These are phyloP conservation scores for Wickerhamiella dianesei DNA, from an alignment of 805 yeast genomes.

Conservation along the genomic window DNA sequence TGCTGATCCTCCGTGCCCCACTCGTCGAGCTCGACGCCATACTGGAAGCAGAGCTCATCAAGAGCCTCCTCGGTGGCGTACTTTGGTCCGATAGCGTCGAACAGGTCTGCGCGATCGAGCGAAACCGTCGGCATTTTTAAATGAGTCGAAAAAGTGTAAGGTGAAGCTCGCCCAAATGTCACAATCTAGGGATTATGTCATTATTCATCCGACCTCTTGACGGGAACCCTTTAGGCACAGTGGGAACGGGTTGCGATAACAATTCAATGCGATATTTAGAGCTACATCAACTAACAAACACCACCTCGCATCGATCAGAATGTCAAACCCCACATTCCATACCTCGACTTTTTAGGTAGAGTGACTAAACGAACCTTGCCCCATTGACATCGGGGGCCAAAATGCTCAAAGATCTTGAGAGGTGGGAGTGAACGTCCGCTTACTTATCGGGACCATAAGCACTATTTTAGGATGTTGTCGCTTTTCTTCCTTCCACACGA, in stretches of 20 bases:
- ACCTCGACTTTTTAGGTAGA: too few species aligned
- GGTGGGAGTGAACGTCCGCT: neutral
- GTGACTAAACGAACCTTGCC: neutral
- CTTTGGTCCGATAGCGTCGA: conserved; percentile 50
- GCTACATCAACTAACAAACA: too few species aligned
- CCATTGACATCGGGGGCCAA: neutral
- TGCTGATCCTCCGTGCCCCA: conserved; percentile 54
- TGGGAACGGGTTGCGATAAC: too few species aligned
- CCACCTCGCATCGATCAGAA: too few species aligned
- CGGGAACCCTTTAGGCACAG: too few species aligned
- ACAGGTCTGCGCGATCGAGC: conserved; percentile 88
- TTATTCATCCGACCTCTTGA: too few species aligned
- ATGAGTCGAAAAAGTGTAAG: neutral
- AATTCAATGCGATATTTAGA: too few species aligned
- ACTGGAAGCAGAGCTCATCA: conserved; percentile 93
- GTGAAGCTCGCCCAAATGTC: neutral
- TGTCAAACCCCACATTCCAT: too few species aligned
- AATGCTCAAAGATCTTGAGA: neutral
- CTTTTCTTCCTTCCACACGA: neutral
- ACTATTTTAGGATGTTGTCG: neutral
- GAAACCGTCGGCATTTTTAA: conserved; percentile 82
- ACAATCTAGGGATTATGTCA: neutral
- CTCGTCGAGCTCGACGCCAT: conserved; percentile 95
- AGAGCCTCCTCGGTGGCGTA: conserved; percentile 67
- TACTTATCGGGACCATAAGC: neutral